These are phyloP conservation scores for Ustilago sp. DNA, from an alignment of 1,284 basidiomycete species.

Conservation along the genomic window DNA sequence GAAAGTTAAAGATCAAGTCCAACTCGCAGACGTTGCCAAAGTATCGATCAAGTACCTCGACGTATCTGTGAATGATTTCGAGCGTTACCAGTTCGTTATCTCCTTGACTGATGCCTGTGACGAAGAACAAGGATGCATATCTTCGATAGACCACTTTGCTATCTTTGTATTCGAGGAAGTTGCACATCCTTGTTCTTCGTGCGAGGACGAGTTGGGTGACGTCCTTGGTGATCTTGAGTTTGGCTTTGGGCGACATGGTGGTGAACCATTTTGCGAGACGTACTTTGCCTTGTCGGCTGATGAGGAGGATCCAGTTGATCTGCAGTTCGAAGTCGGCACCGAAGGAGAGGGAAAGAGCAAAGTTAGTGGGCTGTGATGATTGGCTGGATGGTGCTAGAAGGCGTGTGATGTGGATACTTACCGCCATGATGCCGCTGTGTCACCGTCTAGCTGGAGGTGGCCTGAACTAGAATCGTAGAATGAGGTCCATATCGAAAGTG, in stretches of 20 bases:
- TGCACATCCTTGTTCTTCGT: conserved; percentile 96
- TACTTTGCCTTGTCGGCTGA: conserved; percentile 97
- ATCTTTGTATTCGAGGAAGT: conserved; percentile 95
- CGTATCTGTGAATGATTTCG: conserved; percentile 97
- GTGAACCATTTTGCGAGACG: conserved; percentile 99
- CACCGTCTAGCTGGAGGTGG: neutral
- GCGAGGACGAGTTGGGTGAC: conserved; percentile 98
- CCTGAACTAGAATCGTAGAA: neutral
- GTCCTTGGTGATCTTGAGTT: conserved; percentile 98
- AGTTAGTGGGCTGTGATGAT: neutral
- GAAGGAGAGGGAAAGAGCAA: neutral
- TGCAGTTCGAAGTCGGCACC: conserved; percentile 20
- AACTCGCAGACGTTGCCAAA: conserved; percentile 83
- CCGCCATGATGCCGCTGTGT: conserved; percentile 10
- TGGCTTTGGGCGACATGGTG: conserved; percentile 91
- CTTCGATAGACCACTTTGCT: conserved; percentile 88
- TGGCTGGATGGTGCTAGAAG: no score
- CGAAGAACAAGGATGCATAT: conserved; percentile 98
- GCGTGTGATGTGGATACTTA: neutral
- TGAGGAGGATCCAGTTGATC: conserved; percentile 82
- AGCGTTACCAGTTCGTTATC: conserved; percentile 94
- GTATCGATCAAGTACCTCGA: conserved; percentile 98
- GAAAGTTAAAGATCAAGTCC: conserved; percentile 70
- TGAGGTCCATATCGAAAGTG: neutral
- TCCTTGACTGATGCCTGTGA: conserved; percentile 85